A percentile compares a stretch with the other conserved stretches of the same genome.
Evolutionary conservation across 805 yeast genomes (phyloP).

Genomic region (Torulaspora microellipsoides): DNA sequence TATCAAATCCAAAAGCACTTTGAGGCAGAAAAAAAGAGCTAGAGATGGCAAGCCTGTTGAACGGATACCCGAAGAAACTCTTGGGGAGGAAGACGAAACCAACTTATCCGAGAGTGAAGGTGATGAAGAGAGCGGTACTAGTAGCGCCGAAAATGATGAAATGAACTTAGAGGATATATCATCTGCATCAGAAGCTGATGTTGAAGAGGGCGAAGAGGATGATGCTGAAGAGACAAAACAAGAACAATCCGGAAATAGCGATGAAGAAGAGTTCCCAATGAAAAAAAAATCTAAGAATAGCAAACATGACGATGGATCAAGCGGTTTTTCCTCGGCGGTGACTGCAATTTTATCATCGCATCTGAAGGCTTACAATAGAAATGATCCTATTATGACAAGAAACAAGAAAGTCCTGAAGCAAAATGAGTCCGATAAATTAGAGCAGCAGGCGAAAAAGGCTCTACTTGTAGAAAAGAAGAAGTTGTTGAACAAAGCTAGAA

Average conservation of each 20-base stretch:
- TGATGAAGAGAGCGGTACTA: constrained; percentile 9
- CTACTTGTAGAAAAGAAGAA: constrained; percentile 67
- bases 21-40: constrained; percentile 3
- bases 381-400: constrained; percentile 87
- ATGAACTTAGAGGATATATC: neutral
- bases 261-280: constrained; percentile 40
- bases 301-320: constrained; percentile 65
- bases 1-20: neutral
- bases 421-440: constrained; percentile 75
- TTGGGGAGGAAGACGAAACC: no score
- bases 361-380: constrained; percentile 82
- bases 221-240: constrained; percentile 21
- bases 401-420: constrained; percentile 65
- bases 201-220: constrained; percentile 20
- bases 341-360: constrained; percentile 78
- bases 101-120: constrained; percentile 13
- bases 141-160: constrained; percentile 1
- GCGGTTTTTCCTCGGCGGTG: constrained; percentile 75
- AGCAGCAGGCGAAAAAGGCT: constrained; percentile 72
- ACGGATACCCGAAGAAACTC: neutral
- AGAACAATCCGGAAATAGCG: constrained; percentile 24
- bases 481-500: constrained; percentile 60
- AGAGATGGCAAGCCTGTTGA: constrained; percentile 5
- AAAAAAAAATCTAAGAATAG: constrained; percentile 53
- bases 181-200: constrained; percentile 8